Percentiles rank a stretch among this genome's conserved stretches.
Conservation (phyloP, 2,329 filamentous ascomycete genomes). For the Xylaria hypoxylon region DNA sequence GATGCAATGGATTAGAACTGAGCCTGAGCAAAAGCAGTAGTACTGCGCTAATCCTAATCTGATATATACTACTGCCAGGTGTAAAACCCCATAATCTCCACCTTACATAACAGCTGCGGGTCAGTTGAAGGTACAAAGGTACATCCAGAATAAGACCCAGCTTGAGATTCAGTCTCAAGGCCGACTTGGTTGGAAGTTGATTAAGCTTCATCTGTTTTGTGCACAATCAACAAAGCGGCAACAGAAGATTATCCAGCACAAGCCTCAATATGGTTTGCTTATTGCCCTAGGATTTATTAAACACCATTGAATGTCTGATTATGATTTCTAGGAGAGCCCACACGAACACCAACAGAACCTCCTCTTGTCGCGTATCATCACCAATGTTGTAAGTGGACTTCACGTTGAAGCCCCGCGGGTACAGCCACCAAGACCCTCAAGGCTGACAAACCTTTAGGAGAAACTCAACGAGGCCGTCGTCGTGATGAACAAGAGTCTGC, state of each 20-base stretch:
- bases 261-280: slow-evolving; percentile 42
- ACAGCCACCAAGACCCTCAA: neutral
- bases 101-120: too few species aligned
- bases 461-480: slow-evolving; percentile 96
- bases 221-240: slow-evolving; percentile 6
- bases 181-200: neutral
- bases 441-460: slow-evolving; percentile 68
- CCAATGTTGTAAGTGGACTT: slow-evolving; percentile 82
- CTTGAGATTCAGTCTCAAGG: neutral
- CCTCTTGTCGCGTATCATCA: slow-evolving; percentile 93
- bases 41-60: too few species aligned
- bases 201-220: neutral
- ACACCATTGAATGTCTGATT: slow-evolving; percentile 30
- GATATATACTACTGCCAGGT: too few species aligned
- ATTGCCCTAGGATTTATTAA: neutral
- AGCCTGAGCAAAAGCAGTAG: too few species aligned
- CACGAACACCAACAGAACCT: slow-evolving; percentile 98
- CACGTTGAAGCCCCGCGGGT: slow-evolving; percentile 30
- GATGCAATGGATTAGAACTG: too few species aligned
- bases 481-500: slow-evolving; percentile 91
- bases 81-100: too few species aligned
- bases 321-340: slow-evolving; percentile 79
- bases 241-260: slow-evolving; percentile 10
- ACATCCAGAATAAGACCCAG: neutral
- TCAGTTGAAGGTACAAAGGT: neutral